Percentiles rank a stretch among this genome's conserved stretches.
phyloP scores from a whole-genome alignment of 1,284 basidiomycete genomes.

The Fomitiporia mediterranea region DNA sequence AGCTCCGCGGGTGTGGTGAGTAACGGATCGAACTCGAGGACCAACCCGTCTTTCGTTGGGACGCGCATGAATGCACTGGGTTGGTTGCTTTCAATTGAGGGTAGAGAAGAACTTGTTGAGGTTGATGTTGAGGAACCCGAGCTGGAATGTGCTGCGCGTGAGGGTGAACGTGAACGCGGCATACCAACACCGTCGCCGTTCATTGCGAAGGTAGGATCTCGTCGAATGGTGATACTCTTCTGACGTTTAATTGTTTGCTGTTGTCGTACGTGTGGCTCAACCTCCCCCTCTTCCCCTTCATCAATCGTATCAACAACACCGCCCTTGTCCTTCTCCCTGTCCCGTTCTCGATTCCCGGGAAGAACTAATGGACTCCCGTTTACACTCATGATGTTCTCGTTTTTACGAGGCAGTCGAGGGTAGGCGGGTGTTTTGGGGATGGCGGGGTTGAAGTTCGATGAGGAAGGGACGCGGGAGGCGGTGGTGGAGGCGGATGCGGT shows the following conservation, averaged over 20 bases:
- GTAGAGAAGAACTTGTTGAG: conserved; percentile 20
- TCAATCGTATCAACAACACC: conserved; percentile 14
- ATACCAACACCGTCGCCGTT: neutral
- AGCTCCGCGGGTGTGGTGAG: conserved; percentile 62
- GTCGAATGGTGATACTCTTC: conserved; percentile 59
- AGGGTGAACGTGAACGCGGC: conserved; percentile 25
- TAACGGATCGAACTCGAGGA: conserved; percentile 76
- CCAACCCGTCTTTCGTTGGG: conserved; percentile 66
- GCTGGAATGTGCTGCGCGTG: conserved; percentile 40
- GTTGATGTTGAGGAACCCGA: conserved; percentile 30
- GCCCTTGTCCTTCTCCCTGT: conserved; percentile 25
- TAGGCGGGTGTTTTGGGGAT: conserved; percentile 61
- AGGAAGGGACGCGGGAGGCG: conserved; percentile 44
- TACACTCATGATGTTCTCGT: conserved; percentile 69
- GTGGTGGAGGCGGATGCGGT: conserved; percentile 27
- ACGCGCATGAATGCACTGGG: conserved; percentile 56
- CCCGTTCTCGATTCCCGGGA: conserved; percentile 33
- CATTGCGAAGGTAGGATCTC: conserved; percentile 42
- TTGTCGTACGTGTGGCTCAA: too few relatives aligned
- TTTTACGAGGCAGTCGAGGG: conserved; percentile 51
- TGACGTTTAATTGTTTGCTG: conserved; percentile 40
- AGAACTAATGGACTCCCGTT: conserved; percentile 72
- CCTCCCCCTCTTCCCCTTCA: conserved; percentile 25
- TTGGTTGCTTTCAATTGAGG: conserved; percentile 21
- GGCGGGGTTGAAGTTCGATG: conserved; percentile 63